Percentiles rank a stretch among this genome's conserved stretches.
phyloP scores from a whole-genome alignment of 441 rosid species.

The Erodium moschatum region DNA sequence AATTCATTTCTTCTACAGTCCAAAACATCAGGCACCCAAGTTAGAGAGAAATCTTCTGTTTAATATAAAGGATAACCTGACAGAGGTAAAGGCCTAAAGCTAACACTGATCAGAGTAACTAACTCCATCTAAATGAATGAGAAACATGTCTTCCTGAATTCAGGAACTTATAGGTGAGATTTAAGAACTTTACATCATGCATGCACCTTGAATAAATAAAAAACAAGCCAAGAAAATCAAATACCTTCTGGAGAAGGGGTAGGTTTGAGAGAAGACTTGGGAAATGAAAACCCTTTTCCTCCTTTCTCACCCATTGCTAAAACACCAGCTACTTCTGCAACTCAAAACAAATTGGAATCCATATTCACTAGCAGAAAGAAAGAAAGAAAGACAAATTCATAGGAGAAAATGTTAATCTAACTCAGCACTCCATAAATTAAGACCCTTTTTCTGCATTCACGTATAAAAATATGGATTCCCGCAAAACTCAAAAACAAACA shows the following conservation, averaged over 20 bases:
- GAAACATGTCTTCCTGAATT: not conserved
- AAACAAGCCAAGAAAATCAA: constrained; percentile 6
- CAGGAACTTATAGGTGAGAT: not conserved
- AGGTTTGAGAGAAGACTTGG: constrained; percentile 36
- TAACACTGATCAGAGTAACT: not conserved
- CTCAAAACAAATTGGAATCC: constrained; percentile 5
- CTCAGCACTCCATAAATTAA: not conserved
- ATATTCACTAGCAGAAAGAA: no score
- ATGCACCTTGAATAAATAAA: not conserved
- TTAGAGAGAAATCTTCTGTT: no score
- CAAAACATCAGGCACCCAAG: not conserved
- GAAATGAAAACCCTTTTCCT: constrained; percentile 40
- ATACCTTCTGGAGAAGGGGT: constrained; percentile 20
- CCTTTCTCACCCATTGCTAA: constrained; percentile 38
- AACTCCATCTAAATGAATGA: no score
- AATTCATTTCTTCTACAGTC: not conserved
- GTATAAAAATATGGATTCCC: not conserved
- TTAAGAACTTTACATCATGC: not conserved
- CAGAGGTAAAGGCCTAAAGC: no score
- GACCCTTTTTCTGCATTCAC: not conserved
- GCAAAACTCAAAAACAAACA: not conserved
- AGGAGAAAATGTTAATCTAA: not conserved
- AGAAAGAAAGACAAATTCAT: not conserved
- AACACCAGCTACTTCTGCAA: constrained; percentile 17
- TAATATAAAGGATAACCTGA: no score